Percentiles rank a stretch among this genome's conserved stretches.
phyloP scores from a whole-genome alignment of 495 filamentous ascomycete genomes.

The Penicillium cinerascens region DNA sequence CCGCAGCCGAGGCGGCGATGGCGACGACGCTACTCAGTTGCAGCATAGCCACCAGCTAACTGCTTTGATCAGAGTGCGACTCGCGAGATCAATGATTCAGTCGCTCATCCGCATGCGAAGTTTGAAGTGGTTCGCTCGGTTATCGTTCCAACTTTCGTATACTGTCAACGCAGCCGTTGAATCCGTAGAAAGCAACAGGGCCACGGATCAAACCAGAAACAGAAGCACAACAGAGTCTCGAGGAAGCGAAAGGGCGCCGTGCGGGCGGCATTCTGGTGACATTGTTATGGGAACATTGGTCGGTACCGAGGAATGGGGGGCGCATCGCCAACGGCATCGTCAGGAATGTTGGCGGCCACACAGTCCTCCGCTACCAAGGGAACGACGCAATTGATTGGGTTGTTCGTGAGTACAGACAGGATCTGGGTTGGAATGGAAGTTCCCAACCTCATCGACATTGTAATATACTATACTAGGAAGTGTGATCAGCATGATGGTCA shows the following conservation, averaged over 20 bases:
- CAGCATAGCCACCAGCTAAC: slow-evolving; percentile 28
- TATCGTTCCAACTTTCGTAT: not conserved
- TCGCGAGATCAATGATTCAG: not conserved
- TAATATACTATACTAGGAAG: not conserved
- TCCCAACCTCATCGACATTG: not conserved
- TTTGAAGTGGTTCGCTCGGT: not conserved
- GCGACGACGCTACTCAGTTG: slow-evolving; percentile 37
- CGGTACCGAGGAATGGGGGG: slow-evolving; percentile 32
- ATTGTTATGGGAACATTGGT: slow-evolving; percentile 39
- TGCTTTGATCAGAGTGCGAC: not conserved
- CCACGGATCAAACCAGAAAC: slow-evolving; percentile 1
- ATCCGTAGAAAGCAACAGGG: not conserved
- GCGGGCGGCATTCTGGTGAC: not conserved
- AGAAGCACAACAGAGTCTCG: slow-evolving; percentile 13
- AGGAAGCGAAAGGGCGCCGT: slow-evolving; percentile 8
- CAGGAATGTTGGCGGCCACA: slow-evolving; percentile 37
- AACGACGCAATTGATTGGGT: slow-evolving; percentile 3
- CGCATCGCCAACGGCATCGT: slow-evolving; percentile 27
- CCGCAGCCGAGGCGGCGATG: slow-evolving; percentile 40
- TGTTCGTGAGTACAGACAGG: not conserved
- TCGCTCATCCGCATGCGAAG: slow-evolving; percentile 7
- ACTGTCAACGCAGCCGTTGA: not conserved
- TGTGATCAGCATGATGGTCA: slow-evolving; percentile 1
- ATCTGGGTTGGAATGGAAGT: slow-evolving; percentile 6
- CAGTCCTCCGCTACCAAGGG: slow-evolving; percentile 9